Percentiles rank a stretch among this genome's conserved stretches.
These are phyloP conservation scores for Hypoxylon rubiginosum DNA, from an alignment of 2,329 filamentous ascomycete species.

Conservation along the genomic window DNA sequence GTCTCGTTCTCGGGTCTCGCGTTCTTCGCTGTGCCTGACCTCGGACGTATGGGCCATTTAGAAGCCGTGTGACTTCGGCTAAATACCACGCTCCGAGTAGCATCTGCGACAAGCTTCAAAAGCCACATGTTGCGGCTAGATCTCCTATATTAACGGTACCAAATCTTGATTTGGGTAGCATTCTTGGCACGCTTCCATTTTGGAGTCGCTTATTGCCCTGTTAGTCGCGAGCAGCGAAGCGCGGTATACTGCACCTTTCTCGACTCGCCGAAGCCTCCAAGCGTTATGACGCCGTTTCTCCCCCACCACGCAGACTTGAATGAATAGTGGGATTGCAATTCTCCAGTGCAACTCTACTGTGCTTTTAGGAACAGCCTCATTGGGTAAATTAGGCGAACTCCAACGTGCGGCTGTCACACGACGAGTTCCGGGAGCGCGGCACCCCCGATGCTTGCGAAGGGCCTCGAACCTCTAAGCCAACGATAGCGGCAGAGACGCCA, in stretches of 20 bases:
- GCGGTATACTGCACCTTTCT: neutral
- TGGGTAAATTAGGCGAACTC: constrained; percentile 7
- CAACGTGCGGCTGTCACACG: constrained; percentile 16
- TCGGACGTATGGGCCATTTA: constrained; percentile 24
- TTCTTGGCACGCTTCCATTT: constrained; percentile 23
- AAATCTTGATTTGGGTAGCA: constrained; percentile 21
- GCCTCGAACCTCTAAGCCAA: constrained; percentile 4
- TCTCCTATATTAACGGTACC: constrained; percentile 6
- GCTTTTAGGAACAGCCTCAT: neutral
- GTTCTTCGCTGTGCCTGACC: constrained; percentile 2
- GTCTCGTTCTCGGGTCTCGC: constrained; percentile 2
- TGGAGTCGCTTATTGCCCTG: neutral
- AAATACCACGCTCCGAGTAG: constrained; percentile 27
- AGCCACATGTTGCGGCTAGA: constrained; percentile 30
- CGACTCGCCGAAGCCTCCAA: neutral
- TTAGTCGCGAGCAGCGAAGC: neutral
- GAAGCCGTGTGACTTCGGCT: constrained; percentile 32
- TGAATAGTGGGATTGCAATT: neutral
- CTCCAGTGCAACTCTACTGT: neutral
- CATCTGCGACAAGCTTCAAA: constrained; percentile 17
- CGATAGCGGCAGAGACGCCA: constrained; percentile 18
- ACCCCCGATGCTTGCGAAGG: neutral
- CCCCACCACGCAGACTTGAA: constrained; percentile 2
- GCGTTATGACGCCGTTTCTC: neutral
- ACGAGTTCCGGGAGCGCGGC: constrained; percentile 7